Evolutionary conservation across 768 basidiomycete species (phyloP).

Genomic region (Inosperma sp.): DNA sequence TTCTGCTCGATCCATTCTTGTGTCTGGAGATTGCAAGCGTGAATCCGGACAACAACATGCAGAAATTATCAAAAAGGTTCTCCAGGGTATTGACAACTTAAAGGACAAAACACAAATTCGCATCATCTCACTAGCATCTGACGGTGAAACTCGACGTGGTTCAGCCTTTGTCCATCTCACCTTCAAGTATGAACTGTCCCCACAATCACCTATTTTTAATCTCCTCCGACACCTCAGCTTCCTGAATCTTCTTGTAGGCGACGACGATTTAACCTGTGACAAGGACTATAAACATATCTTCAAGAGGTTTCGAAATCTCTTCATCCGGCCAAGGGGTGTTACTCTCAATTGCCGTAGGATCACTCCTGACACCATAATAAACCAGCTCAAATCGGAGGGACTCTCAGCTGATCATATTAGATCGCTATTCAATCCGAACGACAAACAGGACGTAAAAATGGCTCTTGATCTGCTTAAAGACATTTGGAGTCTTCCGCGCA

Average conservation of each 20-base stretch:
- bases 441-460: slow-evolving; percentile 22
- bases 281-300: slow-evolving; percentile 33
- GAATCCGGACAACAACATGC: too few relatives aligned
- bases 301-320: slow-evolving; percentile 22
- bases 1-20: too few relatives aligned
- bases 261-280: slow-evolving; percentile 27
- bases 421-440: slow-evolving; percentile 19
- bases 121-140: slow-evolving; percentile 21
- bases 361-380: slow-evolving; percentile 17
- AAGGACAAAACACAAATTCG: too few relatives aligned
- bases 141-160: slow-evolving; percentile 23
- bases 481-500: slow-evolving; percentile 17
- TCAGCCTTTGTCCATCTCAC: slow-evolving; percentile 18
- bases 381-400: slow-evolving; percentile 14
- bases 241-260: slow-evolving; percentile 24
- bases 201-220: slow-evolving; percentile 16
- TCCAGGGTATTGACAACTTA: too few relatives aligned
- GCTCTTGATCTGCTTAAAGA: too few relatives aligned
- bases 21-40: too few relatives aligned
- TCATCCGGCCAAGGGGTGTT: slow-evolving; percentile 22
- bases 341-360: slow-evolving; percentile 14
- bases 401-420: slow-evolving; percentile 17
- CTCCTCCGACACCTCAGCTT: slow-evolving; percentile 16
- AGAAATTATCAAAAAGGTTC: too few relatives aligned
- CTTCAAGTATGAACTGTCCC: slow-evolving; percentile 6